These are phyloP conservation scores for Oryza coarctata DNA, from an alignment of 176 grass and related monocot species.

Conservation along the genomic window DNA sequence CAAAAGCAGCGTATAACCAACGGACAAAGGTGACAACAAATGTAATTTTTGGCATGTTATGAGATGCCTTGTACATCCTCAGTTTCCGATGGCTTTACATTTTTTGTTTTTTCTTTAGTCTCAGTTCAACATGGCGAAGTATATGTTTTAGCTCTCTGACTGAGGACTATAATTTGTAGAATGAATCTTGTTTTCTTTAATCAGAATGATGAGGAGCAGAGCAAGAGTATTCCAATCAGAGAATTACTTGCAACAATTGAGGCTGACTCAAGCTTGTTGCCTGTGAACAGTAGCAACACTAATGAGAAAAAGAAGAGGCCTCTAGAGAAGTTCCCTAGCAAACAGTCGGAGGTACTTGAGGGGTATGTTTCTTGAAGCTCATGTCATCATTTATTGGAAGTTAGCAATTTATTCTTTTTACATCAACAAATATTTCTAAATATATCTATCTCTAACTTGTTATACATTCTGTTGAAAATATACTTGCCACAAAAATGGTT, in stretches of 20 bases:
- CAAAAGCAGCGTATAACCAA: not conserved
- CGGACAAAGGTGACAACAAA: too few relatives aligned
- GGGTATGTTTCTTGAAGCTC: conserved; percentile 32
- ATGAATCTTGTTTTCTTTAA: not conserved
- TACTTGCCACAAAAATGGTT: not conserved
- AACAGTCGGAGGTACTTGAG: conserved; percentile 36
- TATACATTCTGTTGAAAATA: not conserved
- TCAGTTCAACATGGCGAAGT: not conserved
- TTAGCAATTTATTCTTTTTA: not conserved
- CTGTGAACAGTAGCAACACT: not conserved
- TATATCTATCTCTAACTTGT: not conserved
- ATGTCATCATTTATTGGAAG: not conserved
- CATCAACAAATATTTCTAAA: not conserved
- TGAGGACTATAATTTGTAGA: not conserved
- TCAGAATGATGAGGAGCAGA: not conserved
- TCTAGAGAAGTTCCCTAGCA: conserved; percentile 11
- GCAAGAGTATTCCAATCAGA: not conserved
- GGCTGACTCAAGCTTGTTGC: not conserved
- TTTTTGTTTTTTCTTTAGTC: not conserved
- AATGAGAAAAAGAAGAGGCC: conserved; percentile 3
- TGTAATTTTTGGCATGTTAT: not conserved
- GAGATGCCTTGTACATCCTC: not conserved
- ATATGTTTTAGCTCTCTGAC: not conserved
- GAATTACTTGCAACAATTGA: not conserved
- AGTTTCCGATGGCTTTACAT: not conserved